phyloP scores from a whole-genome alignment of 2,329 filamentous ascomycete genomes.

The Furcasterigmium sp. region DNA sequence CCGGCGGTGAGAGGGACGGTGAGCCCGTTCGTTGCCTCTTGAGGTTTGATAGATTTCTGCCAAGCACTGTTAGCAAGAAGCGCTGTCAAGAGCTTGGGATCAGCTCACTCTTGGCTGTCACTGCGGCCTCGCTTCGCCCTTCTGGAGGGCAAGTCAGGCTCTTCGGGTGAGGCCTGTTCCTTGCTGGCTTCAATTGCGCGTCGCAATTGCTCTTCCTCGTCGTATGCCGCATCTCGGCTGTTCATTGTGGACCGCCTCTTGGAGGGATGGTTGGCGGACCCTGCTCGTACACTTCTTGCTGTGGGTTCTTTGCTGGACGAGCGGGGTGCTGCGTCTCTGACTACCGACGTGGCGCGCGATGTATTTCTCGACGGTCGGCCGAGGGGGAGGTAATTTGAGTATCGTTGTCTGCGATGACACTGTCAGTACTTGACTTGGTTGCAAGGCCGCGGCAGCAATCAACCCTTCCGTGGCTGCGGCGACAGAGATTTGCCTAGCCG shows the following conservation, averaged over 20 bases:
- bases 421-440: conserved; percentile 2
- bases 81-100: conserved; percentile 16
- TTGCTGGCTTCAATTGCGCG: conserved; percentile 94
- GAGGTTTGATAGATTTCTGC: conserved; percentile 61
- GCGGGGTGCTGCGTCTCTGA: conserved; percentile 55
- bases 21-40: conserved; percentile 85
- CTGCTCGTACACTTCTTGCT: conserved; percentile 51
- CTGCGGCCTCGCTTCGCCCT: conserved; percentile 81
- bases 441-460: not conserved
- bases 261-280: conserved; percentile 49
- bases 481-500: not conserved
- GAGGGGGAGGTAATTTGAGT: conserved; percentile 60
- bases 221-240: conserved; percentile 88
- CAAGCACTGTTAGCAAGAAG: no score
- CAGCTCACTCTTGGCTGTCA: conserved; percentile 93
- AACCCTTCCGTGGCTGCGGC: not conserved
- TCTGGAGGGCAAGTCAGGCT: conserved; percentile 47
- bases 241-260: conserved; percentile 97
- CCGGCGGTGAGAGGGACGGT: conserved; percentile 58
- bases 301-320: conserved; percentile 49
- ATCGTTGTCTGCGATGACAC: conserved; percentile 48
- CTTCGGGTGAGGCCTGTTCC: conserved; percentile 58
- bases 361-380: conserved; percentile 50
- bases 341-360: conserved; percentile 59
- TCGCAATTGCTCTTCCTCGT: conserved; percentile 85